Base-by-base conservation (phyloP, 768 basidiomycete species). In the Leucocoprinus birnbaumii region DNA sequence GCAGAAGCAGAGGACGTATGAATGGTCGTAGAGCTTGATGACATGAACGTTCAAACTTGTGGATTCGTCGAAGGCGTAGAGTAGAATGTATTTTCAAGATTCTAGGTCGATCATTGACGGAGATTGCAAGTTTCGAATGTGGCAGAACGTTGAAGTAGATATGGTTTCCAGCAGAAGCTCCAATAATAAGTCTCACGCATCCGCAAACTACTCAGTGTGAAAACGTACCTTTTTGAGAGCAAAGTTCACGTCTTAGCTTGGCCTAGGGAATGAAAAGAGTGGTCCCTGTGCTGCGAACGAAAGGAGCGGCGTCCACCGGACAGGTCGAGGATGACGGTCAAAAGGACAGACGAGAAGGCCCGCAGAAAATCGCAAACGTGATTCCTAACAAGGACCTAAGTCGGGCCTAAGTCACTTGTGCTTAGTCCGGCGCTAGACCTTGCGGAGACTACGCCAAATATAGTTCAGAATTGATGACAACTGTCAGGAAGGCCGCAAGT, bases 231-330 rank as follows among this genome's bases (percentile, higher is more conserved):
- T 49, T 38, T 44, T 43, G 18, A 22, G 27, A 22, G 46, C 14
- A 16, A 51, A 53, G 16, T 34, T n/a, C 31, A 27, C 21, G 26
- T 8, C 42, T 16, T 7, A 38, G 14, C 19, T 13, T 35, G 31
- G 21, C 9, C 26, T 3, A 10, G 6, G 6, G 18, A 14, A 22
- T n/a, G 42, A 44, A 55, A 42, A 18, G 35, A 49, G 18, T 49
- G 47, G 21, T n/a, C 35, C 37, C 35, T 54, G 26, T 21, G 37
- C 51, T 61, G 62, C 60, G 62, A 65, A 67, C 65, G 66, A 69
- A 70, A 67, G 57, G 71, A 70, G 58, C 61, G 68, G 64, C 67
- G 65, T 66, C 57, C 67, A 65, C 54, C n/a, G n/a, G 65, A 58
- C 34, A 47, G 50, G 56, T 41, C 54, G 13, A 31, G 31, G 31